Conservation (phyloP, 2,329 filamentous ascomycete species). For the Aureobasidium sp. region DNA sequence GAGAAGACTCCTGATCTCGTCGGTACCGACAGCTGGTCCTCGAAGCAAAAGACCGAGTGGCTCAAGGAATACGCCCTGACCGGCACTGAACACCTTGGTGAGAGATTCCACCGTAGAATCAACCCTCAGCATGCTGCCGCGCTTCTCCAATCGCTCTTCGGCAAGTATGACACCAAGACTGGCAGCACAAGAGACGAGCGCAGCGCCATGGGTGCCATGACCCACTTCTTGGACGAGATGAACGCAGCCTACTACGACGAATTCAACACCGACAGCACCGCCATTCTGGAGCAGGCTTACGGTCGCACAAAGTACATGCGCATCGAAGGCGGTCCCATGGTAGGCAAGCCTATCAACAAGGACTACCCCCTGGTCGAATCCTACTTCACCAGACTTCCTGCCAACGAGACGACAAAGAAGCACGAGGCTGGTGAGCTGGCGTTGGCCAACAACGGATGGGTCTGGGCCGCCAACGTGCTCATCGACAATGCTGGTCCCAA, state of each 20-base stretch:
- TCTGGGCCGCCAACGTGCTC: slow-evolving; percentile 94
- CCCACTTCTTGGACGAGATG: slow-evolving; percentile 65
- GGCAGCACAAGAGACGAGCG: slow-evolving; percentile 42
- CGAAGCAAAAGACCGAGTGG: slow-evolving; percentile 54
- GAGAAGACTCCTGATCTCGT: slow-evolving; percentile 45
- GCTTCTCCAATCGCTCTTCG: slow-evolving; percentile 58
- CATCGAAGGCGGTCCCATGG: slow-evolving; percentile 85
- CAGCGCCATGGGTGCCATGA: slow-evolving; percentile 44
- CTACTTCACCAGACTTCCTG: slow-evolving; percentile 85
- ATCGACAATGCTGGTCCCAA: slow-evolving; percentile 85
- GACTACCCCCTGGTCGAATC: slow-evolving; percentile 79
- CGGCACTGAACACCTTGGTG: slow-evolving; percentile 66
- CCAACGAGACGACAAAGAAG: slow-evolving; percentile 67
- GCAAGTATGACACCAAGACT: slow-evolving; percentile 51
- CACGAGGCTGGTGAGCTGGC: slow-evolving; percentile 69
- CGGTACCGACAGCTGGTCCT: slow-evolving; percentile 43
- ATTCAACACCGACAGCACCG: slow-evolving; percentile 74
- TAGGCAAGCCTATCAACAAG: slow-evolving; percentile 69
- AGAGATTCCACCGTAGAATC: slow-evolving; percentile 64
- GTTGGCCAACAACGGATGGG: slow-evolving; percentile 94
- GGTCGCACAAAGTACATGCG: slow-evolving; percentile 93
- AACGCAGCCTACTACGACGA: slow-evolving; percentile 88
- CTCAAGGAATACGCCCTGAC: slow-evolving; percentile 60
- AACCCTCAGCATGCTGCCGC: slow-evolving; percentile 63
- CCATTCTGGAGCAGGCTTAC: slow-evolving; percentile 83